Evolutionary conservation across 768 basidiomycete genomes (phyloP), one percentile per base, ranked within the genome.

Genomic region (Serendipita sp.): DNA sequence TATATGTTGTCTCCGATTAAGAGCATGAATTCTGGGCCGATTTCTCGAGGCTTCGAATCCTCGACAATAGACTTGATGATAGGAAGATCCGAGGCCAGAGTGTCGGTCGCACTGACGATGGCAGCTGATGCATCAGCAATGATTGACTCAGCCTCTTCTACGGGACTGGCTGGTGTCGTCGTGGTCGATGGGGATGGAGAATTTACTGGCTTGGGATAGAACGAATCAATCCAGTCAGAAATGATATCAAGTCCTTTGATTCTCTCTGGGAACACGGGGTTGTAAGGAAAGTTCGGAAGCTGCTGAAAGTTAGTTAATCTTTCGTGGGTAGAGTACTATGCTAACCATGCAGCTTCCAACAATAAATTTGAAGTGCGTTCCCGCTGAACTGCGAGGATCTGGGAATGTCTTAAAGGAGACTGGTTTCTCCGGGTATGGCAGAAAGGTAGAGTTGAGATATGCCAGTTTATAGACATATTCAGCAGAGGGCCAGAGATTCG

Each of bases 1-100:
- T 88, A 87, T 65, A 90, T 83, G 65, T 84, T 85, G 68, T 88
- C 86, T 3, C 86, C 86, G 56, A 88, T 72, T 70, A 88, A 81
- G 3, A 87, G 68, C 71, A 88, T 71, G 66, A 88, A 89, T 61
- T 82, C 82, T 3, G 78, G 72, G 2, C 74, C 74, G 22, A 62
- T 20, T 61, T 51, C 16, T 20, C 50, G 24, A 42, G 42, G 28
- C 43, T 64, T 44, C n/a, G 61, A 30, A 38, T 62, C 68, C 66
- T 51, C 42, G 30, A 58, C 45, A 42, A 64, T 56, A 38, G 44
- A 60, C 28, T 62, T 72, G 66, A 24, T 30, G n/a, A 28, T 34
- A 9, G 53, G 53, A 11, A 58, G 33, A 9, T 58, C 53, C n/a
- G 53, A 30, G 11, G 30, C 28, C 31, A 24, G 53, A 9, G 53